Base-by-base conservation (phyloP, 257 asterid species). In the Eustoma russellianum region DNA sequence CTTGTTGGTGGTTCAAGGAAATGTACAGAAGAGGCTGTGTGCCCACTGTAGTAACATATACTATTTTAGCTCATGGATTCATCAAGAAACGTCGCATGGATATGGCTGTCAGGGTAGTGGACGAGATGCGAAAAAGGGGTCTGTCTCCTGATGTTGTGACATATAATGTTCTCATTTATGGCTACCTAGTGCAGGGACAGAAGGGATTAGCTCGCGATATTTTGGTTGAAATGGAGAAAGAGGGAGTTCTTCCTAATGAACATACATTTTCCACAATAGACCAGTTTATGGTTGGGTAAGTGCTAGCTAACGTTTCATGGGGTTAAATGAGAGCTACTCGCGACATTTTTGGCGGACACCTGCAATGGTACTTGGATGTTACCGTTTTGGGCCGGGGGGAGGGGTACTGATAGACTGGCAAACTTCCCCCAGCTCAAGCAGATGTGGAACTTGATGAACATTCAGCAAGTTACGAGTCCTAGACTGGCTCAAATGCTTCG, bases 121-220 rank as follows among this genome's bases (percentile, higher is more conserved):
- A 65, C 41, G 85, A 79, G 57, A 84, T 84, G 94, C 16, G 30
- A 43, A 59, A 53, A 9, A 57, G 44, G 48, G 73, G 57, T 24
- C 64, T 56, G 52, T 52, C 49, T 19, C 88, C 91, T 74, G 74
- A 81, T 18, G 77, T 77, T n/a, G 74, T 73, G 47, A 81, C 91
- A 10, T 82, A 66, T 53, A 57, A 16, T 34, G 79, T 82, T 59
- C 56, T 85, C 48, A 63, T 77, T 57, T 53, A 61, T 58, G 84
- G 73, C 60, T 79, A 54, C 67, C 61, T 19, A 56, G 62, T 59
- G 43, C 72, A 41, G 53, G 82, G 78, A 55, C 55, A 49, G 33
- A 49, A 54, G 28, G 81, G 71, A 16, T 63, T 34, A 59, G 82
- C 78, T 40, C 64, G 38, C 45, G 48, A 56, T 48, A 17, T 75